These are phyloP conservation scores for Lichtheimia corymbifera DNA, from an alignment of 371 early-diverging fungal genomes.

Conservation along the genomic window DNA sequence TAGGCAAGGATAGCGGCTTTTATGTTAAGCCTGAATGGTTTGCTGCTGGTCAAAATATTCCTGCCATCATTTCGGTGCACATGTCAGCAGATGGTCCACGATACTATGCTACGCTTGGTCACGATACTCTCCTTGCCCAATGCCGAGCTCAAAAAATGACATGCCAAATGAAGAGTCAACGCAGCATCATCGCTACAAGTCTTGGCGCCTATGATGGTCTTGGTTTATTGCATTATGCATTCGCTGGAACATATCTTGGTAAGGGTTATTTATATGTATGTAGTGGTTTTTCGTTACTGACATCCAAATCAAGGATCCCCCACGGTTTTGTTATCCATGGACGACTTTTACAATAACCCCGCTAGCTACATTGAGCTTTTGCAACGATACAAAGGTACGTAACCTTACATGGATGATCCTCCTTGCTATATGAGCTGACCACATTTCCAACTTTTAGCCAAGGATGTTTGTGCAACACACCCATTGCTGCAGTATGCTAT, in stretches of 20 bases:
- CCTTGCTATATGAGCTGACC: neutral
- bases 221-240: constrained; percentile 71
- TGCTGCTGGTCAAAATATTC: constrained; percentile 18
- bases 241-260: constrained; percentile 79
- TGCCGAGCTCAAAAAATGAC: constrained; percentile 81
- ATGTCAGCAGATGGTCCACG: constrained; percentile 57
- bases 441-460: constrained; percentile 37
- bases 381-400: constrained; percentile 53
- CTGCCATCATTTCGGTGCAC: constrained; percentile 59
- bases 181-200: constrained; percentile 68
- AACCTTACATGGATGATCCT: neutral
- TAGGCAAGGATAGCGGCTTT: constrained; percentile 62
- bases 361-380: constrained; percentile 68
- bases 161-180: constrained; percentile 66
- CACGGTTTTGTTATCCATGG: constrained; percentile 30
- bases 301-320: constrained; percentile 19
- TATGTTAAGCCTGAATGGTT: constrained; percentile 49
- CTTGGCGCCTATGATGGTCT: constrained; percentile 70
- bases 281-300: neutral
- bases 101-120: constrained; percentile 61
- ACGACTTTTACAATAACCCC: constrained; percentile 43
- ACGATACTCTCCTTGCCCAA: constrained; percentile 70
- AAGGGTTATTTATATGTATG: constrained; percentile 11
- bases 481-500: constrained; percentile 80
- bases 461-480: constrained; percentile 73